Evolutionary conservation across 2,329 filamentous ascomycete species (phyloP), one percentile per base, ranked within the genome.

Genomic region (Xylaria sp.): DNA sequence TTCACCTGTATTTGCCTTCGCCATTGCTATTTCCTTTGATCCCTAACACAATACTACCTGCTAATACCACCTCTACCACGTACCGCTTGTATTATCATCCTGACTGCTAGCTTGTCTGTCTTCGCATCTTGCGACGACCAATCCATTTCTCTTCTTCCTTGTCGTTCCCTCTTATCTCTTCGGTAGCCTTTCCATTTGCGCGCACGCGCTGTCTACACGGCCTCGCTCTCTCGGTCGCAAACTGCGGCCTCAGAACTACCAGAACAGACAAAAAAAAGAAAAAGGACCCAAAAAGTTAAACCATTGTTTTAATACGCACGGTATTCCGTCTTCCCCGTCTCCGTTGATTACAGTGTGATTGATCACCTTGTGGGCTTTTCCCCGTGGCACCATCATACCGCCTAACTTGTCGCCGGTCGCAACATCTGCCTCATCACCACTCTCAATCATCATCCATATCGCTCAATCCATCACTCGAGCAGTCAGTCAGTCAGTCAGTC

Each of bases 71-170:
- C 66, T 61, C 61, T 63, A 63, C 60, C 63, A 66, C 67, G 54
- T 64, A 65, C 63, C 14, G 63, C 57, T 70, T 60, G 66, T 67
- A 66, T 68, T 68, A 71, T 60, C n/a, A n/a, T n/a, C n/a, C n/a
- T n/a, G n/a, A n/a, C n/a, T n/a, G 46, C 23, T 23, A 42, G 55
- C 55, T 71, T 70, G 68, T 64, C 63, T 73, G 28, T 9, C 73
- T 65, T 71, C 73, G 71, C 74, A 67, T 72, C 73, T 75, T 71
- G 67, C 65, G 67, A 60, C 61, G 63, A 60, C 69, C 68, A 70
- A 67, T 50, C 50, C 25, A 49, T 57, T 67, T 64, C 57, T 50
- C 57, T 61, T 64, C 57, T 63, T 50, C 53, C 57, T 60, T 54
- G 61, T 67, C 60, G 50, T 59, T 68, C 47, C 57, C 64, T 63